These are phyloP conservation scores for Silybum marianum DNA, from an alignment of 129 eudicot genomes.

Conservation along the genomic window DNA sequence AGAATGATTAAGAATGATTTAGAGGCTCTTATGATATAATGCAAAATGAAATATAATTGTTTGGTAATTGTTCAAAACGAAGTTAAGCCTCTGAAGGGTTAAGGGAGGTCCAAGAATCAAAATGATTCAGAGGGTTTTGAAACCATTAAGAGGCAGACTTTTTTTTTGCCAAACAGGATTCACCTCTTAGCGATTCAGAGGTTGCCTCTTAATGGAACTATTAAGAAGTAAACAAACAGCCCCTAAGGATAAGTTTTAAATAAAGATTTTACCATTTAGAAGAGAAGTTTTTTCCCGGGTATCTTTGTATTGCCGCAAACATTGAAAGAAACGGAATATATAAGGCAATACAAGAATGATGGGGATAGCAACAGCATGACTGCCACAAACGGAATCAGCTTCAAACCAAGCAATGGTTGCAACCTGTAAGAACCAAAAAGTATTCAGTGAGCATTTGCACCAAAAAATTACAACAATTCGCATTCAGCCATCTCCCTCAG, in stretches of 20 bases:
- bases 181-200: no score
- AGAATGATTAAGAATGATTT: no score
- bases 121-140: no score
- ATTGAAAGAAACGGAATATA: constrained; percentile 89
- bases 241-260: neutral
- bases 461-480: constrained; percentile 3
- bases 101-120: no score
- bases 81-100: no score
- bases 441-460: neutral
- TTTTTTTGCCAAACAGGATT: no score
- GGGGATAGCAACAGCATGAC: constrained; percentile 93
- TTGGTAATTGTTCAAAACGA: no score
- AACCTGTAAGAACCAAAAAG: constrained; percentile 51
- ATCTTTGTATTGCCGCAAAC: constrained; percentile 95
- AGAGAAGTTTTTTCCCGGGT: constrained; percentile 77
- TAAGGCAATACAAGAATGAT: constrained; percentile 89
- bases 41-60: no score
- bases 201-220: no score
- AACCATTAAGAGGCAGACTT: no score
- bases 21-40: no score
- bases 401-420: constrained; percentile 99
- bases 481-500: neutral
- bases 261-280: constrained; percentile 63
- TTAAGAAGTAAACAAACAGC: no score
- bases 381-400: constrained; percentile 96